Percentiles rank a stretch among this genome's conserved stretches.
Evolutionary conservation across 179 eudicot species (phyloP).

Genomic region (Corrigiola litoralis): DNA sequence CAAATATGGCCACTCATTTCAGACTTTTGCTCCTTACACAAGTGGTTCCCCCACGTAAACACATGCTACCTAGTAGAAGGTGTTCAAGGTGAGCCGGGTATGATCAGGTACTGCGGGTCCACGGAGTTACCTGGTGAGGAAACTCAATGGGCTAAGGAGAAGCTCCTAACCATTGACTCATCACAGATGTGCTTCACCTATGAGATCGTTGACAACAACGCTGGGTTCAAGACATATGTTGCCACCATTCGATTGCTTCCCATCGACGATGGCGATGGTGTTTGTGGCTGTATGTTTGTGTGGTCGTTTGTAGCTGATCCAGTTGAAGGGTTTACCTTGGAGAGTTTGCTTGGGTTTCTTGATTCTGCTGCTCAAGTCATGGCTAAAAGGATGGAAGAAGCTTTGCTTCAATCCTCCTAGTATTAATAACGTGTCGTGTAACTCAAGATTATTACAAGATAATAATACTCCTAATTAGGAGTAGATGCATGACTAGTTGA

Average conservation of each 20-base stretch:
- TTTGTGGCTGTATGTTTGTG: conserved; percentile 50
- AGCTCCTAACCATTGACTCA: conserved; percentile 24
- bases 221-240: conserved; percentile 30
- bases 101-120: conserved; percentile 33
- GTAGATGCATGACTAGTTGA: no score
- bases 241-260: conserved; percentile 24
- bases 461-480: no score
- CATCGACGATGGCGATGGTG: conserved; percentile 20
- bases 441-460: background rate
- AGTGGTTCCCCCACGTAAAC: conserved; percentile 47
- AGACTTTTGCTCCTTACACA: conserved; percentile 59
- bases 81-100: conserved; percentile 20
- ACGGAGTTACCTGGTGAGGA: conserved; percentile 3
- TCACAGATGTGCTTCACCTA: conserved; percentile 26
- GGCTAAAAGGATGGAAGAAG: conserved; percentile 46
- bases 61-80: conserved; percentile 34
- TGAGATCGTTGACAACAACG: conserved; percentile 32
- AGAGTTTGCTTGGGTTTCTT: conserved; percentile 34
- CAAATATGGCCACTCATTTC: conserved; percentile 68
- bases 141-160: conserved; percentile 27
- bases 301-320: conserved; percentile 78
- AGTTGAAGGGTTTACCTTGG: conserved; percentile 46
- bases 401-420: conserved; percentile 8
- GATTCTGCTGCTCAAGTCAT: conserved; percentile 32
- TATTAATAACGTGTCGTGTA: no score